Percentiles rank a stretch among this genome's conserved stretches.
Conservation (phyloP, 108 stramenopile species). For the Ochromonas danica region DNA sequence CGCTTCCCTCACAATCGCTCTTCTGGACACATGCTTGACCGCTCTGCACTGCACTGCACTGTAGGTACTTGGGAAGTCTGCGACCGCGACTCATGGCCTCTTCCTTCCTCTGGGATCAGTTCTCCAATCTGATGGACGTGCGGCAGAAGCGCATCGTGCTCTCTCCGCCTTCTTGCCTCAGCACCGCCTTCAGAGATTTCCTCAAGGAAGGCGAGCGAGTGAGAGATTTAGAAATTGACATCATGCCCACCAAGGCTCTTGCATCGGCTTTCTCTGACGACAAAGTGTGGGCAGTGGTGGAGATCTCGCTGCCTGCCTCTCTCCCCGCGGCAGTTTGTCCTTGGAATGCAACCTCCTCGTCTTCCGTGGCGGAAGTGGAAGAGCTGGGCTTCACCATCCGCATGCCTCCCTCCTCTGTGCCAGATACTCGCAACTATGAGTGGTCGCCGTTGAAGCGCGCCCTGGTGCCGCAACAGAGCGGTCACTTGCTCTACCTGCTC, state of each 20-base stretch:
- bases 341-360: neutral
- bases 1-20: neutral
- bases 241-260: neutral
- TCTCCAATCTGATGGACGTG: neutral
- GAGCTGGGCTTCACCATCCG: too few species aligned
- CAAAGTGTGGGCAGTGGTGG: slow-evolving; percentile 23
- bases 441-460: neutral
- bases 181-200: neutral
- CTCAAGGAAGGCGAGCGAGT: neutral
- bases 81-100: neutral
- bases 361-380: too few species aligned
- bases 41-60: too few species aligned
- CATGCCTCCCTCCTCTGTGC: neutral
- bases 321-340: too few species aligned
- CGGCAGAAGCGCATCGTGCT: neutral
- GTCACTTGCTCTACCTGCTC: slow-evolving; percentile 24
- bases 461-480: neutral
- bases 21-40: too few species aligned
- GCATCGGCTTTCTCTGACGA: neutral
- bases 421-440: slow-evolving; percentile 19
- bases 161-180: too few species aligned
- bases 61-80: too few species aligned
- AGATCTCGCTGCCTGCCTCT: neutral
- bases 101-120: neutral
- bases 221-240: neutral